Percentiles rank a stretch among this genome's conserved stretches.
Conservation (phyloP, 2,329 filamentous ascomycete genomes). For the Bimuria novae-zelandiae region DNA sequence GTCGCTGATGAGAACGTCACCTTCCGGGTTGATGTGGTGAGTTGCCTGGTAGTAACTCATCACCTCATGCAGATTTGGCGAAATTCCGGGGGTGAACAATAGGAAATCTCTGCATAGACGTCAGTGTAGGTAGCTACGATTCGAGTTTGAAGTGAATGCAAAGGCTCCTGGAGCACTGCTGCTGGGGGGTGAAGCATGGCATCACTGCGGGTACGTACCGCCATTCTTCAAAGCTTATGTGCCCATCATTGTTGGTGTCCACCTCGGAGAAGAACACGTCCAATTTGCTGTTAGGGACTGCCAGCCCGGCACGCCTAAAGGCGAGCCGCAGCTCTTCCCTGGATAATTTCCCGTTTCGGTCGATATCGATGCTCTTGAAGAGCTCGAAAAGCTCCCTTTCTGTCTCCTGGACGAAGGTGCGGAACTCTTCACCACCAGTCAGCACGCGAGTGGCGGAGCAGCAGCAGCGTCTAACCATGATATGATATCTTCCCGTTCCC, state of each 20-base stretch:
- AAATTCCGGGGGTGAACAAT: slow-evolving; percentile 77
- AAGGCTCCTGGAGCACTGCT: neutral
- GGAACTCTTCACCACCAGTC: slow-evolving; percentile 70
- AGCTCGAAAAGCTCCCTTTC: slow-evolving; percentile 81
- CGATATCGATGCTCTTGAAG: slow-evolving; percentile 84
- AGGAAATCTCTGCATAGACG: slow-evolving; percentile 73
- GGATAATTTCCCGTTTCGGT: slow-evolving; percentile 84
- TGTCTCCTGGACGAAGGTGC: slow-evolving; percentile 81
- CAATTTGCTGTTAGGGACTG: slow-evolving; percentile 76
- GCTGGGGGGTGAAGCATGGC: neutral
- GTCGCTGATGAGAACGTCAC: slow-evolving; percentile 90
- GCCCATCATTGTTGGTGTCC: slow-evolving; percentile 84
- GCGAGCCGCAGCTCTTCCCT: slow-evolving; percentile 81
- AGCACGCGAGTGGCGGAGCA: slow-evolving; percentile 13
- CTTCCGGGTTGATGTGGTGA: slow-evolving; percentile 87
- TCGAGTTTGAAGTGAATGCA: slow-evolving; percentile 5
- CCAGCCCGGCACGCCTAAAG: slow-evolving; percentile 77
- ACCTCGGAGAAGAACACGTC: slow-evolving; percentile 88
- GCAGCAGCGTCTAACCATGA: slow-evolving; percentile 62
- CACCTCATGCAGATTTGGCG: slow-evolving; percentile 76
- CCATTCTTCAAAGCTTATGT: slow-evolving; percentile 93
- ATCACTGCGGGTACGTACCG: slow-evolving; percentile 64
- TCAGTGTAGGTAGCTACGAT: neutral
- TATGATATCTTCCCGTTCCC: slow-evolving; percentile 90
- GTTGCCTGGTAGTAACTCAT: slow-evolving; percentile 90